Conservation (phyloP, 129 eudicot species). For the Ambrosia trifida region DNA sequence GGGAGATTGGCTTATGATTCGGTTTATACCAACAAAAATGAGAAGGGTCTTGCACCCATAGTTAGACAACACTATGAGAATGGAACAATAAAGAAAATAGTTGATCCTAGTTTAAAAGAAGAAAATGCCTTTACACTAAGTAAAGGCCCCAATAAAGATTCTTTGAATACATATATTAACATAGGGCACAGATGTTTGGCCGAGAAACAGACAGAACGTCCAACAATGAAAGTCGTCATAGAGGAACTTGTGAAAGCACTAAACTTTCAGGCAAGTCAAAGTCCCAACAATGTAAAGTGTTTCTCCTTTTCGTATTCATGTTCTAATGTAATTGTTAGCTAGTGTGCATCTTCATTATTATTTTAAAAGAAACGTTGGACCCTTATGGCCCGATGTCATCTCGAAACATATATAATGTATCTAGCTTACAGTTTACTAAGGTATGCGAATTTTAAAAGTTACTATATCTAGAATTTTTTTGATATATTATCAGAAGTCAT, state of each 20-base stretch:
- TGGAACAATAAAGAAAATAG: not conserved
- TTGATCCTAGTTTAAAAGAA: not conserved
- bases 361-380: not conserved
- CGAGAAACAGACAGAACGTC: not conserved
- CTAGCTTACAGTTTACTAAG: not conserved
- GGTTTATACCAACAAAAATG: not conserved
- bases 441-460: not conserved
- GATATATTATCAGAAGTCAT: too few species aligned
- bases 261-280: not conserved
- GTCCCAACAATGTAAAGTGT: not conserved
- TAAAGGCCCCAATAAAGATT: slow-evolving; percentile 10
- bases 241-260: slow-evolving; percentile 3
- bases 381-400: not conserved
- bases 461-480: too few species aligned
- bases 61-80: not conserved
- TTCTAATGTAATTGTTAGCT: too few species aligned
- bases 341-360: not conserved
- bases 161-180: not conserved
- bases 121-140: not conserved
- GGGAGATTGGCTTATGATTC: slow-evolving; percentile 1
- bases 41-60: not conserved
- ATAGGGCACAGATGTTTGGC: not conserved
- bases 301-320: too few species aligned
- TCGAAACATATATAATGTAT: not conserved
- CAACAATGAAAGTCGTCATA: not conserved